Conservation (phyloP, 192 early-diverging fungal genomes). For the Gryganskiella cystojenkinii region DNA sequence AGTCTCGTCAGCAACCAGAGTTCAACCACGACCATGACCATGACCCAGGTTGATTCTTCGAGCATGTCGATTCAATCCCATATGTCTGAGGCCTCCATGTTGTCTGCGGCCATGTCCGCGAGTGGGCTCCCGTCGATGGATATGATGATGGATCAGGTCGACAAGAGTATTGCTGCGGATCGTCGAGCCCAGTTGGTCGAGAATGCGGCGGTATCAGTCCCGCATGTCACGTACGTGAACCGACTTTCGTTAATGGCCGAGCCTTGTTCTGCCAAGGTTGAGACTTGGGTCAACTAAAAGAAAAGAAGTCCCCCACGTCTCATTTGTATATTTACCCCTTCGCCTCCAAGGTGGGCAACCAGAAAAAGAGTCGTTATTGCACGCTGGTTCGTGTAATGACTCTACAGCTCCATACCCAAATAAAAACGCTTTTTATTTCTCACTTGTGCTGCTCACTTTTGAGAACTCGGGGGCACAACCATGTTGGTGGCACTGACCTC, state of each 20-base stretch:
- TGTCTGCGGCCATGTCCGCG: constrained; percentile 35
- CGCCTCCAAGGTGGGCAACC: no score
- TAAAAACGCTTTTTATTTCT: no score
- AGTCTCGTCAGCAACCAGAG: constrained; percentile 20
- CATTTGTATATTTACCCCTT: neutral
- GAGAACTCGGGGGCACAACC: no score
- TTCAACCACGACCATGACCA: constrained; percentile 12
- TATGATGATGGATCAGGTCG: constrained; percentile 41
- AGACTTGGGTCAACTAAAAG: constrained; percentile 39
- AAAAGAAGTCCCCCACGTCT: neutral
- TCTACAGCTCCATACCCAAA: no score
- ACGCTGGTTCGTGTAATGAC: no score
- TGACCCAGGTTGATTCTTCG: constrained; percentile 26
- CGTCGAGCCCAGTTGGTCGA: constrained; percentile 28
- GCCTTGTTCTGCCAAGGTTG: constrained; percentile 42
- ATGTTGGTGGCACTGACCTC: no score
- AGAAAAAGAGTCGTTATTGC: no score
- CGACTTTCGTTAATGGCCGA: constrained; percentile 20
- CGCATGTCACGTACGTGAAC: constrained; percentile 25
- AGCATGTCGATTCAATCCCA: constrained; percentile 46
- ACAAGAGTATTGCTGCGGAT: constrained; percentile 27
- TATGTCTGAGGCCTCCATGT: constrained; percentile 25
- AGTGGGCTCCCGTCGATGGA: constrained; percentile 38
- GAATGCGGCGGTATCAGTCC: constrained; percentile 24
- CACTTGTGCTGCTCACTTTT: no score